Evolutionary conservation across 2,329 filamentous ascomycete genomes (phyloP).

Genomic region (Fusarium coicis): DNA sequence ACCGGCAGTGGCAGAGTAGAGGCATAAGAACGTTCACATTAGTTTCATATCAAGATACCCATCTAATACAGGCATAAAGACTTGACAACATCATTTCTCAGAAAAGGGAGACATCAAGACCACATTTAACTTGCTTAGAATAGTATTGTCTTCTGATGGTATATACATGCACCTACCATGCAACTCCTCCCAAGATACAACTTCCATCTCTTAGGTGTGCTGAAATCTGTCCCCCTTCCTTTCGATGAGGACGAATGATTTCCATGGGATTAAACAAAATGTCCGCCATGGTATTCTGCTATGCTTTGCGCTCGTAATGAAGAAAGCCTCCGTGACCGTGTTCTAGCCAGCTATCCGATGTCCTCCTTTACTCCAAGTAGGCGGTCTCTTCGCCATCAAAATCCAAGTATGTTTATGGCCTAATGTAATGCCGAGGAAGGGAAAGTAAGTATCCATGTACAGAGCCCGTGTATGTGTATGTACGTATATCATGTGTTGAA

Average conservation of each 20-base stretch:
- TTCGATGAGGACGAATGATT: slow-evolving; percentile 1
- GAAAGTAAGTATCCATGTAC: slow-evolving; percentile 11
- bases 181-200: slow-evolving; percentile 24
- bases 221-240: slow-evolving; percentile 12
- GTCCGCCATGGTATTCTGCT: slow-evolving; percentile 32
- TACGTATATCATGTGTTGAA: slow-evolving; percentile 5
- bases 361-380: slow-evolving; percentile 34
- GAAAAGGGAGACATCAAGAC: not conserved
- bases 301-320: slow-evolving; percentile 32
- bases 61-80: not conserved
- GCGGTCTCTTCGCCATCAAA: slow-evolving; percentile 17
- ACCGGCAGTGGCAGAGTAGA: slow-evolving; percentile 10
- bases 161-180: slow-evolving; percentile 26
- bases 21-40: not conserved
- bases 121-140: not conserved
- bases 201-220: slow-evolving; percentile 8
- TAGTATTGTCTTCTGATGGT: slow-evolving; percentile 12
- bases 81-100: not conserved
- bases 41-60: slow-evolving; percentile 23
- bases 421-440: slow-evolving; percentile 17
- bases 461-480: slow-evolving; percentile 26
- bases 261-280: slow-evolving; percentile 31
- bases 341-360: slow-evolving; percentile 27
- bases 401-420: slow-evolving; percentile 17
- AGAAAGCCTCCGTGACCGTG: slow-evolving; percentile 26